Conservation (phyloP, 1,284 basidiomycete species). For the Caloboletus inedulis region DNA sequence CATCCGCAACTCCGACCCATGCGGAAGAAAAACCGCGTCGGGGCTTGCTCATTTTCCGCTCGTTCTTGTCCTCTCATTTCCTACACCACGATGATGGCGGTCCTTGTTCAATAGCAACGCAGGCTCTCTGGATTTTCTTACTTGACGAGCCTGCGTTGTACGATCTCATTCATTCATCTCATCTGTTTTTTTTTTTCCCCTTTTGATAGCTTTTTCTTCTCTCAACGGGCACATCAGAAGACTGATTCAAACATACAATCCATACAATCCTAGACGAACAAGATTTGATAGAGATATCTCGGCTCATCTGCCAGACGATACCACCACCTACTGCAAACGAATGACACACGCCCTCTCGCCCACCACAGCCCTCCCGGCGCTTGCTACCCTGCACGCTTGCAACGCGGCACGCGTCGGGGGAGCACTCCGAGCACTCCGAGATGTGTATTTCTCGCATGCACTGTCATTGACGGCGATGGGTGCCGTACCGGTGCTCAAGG, state of each 20-base stretch:
- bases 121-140: slow-evolving; percentile 16
- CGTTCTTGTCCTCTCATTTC: slow-evolving; percentile 4
- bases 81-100: slow-evolving; percentile 32
- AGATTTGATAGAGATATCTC: slow-evolving; percentile 3
- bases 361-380: slow-evolving; percentile 45
- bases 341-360: slow-evolving; percentile 33
- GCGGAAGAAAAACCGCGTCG: neutral
- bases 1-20: slow-evolving; percentile 15
- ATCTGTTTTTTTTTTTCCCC: slow-evolving; percentile 3
- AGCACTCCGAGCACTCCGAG: slow-evolving; percentile 35
- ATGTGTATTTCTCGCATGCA: slow-evolving; percentile 42
- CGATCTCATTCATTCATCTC: neutral
- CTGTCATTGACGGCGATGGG: neutral
- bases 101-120: slow-evolving; percentile 35
- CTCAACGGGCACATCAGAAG: neutral
- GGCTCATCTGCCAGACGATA: slow-evolving; percentile 8
- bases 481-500: slow-evolving; percentile 14
- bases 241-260: slow-evolving; percentile 18
- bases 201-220: neutral
- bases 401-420: slow-evolving; percentile 23
- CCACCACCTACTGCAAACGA: slow-evolving; percentile 1
- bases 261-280: slow-evolving; percentile 27
- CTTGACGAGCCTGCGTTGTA: slow-evolving; percentile 20
- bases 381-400: slow-evolving; percentile 39
- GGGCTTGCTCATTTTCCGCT: neutral